Conservation (phyloP, 768 basidiomycete genomes). For the Floccularia luteovirens region DNA sequence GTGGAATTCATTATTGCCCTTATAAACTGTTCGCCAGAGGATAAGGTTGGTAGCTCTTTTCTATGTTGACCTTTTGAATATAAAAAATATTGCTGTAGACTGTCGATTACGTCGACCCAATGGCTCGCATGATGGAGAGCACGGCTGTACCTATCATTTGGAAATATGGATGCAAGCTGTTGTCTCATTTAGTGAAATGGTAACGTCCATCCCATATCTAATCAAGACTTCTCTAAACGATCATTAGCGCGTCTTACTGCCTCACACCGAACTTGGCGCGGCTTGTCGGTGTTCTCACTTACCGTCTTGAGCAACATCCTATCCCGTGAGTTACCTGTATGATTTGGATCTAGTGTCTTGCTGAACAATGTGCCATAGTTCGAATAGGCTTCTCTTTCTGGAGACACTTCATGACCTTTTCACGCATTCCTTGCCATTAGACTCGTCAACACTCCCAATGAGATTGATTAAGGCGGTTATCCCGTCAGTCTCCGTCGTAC, state of each 20-base stretch:
- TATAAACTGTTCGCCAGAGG: constrained; percentile 38
- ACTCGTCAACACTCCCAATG: constrained; percentile 39
- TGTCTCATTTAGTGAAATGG: constrained; percentile 43
- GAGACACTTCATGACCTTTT: constrained; percentile 36
- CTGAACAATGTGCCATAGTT: constrained; percentile 14
- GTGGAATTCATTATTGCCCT: constrained; percentile 46
- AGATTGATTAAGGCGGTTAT: constrained; percentile 51
- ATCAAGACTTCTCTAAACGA: background rate
- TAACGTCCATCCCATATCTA: constrained; percentile 15
- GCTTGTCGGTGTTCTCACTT: constrained; percentile 43
- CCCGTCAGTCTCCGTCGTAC: constrained; percentile 36
- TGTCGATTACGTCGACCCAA: constrained; percentile 41
- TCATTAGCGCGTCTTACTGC: constrained; percentile 40
- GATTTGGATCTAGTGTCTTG: background rate
- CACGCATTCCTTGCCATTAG: constrained; percentile 31
- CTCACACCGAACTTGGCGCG: constrained; percentile 49
- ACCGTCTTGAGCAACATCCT: constrained; percentile 53
- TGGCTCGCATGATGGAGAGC: constrained; percentile 46
- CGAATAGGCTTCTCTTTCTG: constrained; percentile 35
- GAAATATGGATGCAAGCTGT: constrained; percentile 42
- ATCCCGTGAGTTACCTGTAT: constrained; percentile 31
- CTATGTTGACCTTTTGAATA: constrained; percentile 1
- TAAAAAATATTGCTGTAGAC: constrained; percentile 25
- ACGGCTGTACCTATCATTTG: constrained; percentile 43
- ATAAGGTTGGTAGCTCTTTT: constrained; percentile 24